Percentiles rank a stretch among this genome's conserved stretches.
These are phyloP conservation scores for Mentha longifolia DNA, from an alignment of 257 asterid genomes.

Conservation along the genomic window DNA sequence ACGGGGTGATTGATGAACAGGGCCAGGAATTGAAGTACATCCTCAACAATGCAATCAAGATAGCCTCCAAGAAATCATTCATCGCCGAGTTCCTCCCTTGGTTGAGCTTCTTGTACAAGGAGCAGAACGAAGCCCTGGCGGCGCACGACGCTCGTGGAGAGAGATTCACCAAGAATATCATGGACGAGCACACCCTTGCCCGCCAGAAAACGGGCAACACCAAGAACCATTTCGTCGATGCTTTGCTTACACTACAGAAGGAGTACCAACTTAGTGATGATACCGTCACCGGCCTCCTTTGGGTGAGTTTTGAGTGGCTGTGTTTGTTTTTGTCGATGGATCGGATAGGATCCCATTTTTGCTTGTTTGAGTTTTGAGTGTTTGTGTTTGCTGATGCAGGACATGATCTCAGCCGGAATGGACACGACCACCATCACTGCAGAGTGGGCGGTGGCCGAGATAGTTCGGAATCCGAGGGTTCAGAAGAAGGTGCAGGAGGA, in stretches of 20 bases:
- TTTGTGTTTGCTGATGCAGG: slow-evolving; percentile 45
- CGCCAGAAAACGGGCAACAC: slow-evolving; percentile 64
- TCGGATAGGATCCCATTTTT: neutral
- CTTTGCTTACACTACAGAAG: slow-evolving; percentile 70
- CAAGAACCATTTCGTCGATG: slow-evolving; percentile 81
- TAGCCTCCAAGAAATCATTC: slow-evolving; percentile 51
- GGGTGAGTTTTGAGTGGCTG: slow-evolving; percentile 47
- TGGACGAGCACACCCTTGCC: slow-evolving; percentile 80
- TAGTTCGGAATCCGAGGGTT: slow-evolving; percentile 76
- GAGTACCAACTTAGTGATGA: slow-evolving; percentile 75
- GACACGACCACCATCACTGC: slow-evolving; percentile 78
- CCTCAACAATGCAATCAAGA: slow-evolving; percentile 51
- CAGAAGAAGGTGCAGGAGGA: slow-evolving; percentile 83
- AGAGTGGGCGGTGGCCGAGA: slow-evolving; percentile 86
- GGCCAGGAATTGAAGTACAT: slow-evolving; percentile 78
- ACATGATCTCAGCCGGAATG: slow-evolving; percentile 90
- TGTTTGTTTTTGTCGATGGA: neutral
- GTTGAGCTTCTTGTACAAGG: slow-evolving; percentile 60
- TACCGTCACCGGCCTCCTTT: slow-evolving; percentile 73
- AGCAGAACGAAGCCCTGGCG: slow-evolving; percentile 49
- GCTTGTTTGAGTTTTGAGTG: neutral
- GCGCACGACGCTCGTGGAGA: slow-evolving; percentile 53
- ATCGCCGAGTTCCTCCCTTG: slow-evolving; percentile 65
- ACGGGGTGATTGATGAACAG: slow-evolving; percentile 62
- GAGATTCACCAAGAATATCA: slow-evolving; percentile 61